Evolutionary conservation across 2,329 filamentous ascomycete species (phyloP), one percentile per base, ranked within the genome.

Genomic region (Aspergillus cejpii): DNA sequence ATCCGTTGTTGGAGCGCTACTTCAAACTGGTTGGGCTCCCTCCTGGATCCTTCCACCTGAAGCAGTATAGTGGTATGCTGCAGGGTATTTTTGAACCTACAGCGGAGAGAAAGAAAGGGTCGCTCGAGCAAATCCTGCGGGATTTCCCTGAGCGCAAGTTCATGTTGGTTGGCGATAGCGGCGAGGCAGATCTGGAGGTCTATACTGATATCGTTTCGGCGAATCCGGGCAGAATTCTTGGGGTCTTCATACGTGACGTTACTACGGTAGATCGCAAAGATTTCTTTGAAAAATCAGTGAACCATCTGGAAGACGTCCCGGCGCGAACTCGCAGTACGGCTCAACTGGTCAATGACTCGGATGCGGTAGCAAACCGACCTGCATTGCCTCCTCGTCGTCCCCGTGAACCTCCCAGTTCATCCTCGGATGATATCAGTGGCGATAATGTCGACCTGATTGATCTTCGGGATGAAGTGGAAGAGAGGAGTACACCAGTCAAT

Each of bases 61-160:
- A 98, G 66, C 88, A 94, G 54, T 98, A 98, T 66, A 87, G 81
- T 49, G 92, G 94, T 38, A 96, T 97, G 87, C 74, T 98, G 11
- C 91, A 97, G 67, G 92, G 94, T 0, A 95, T 98, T 31, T 97
- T 98, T 57, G 92, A 98, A 66, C 92, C 92, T 7, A 92, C 96
- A 0, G 89, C 91, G 0, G 94, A 98, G 67, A 77, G 91, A 46
- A 98, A 98, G 71, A 91, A 89, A 65, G 82, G 84, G 1, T 90
- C 88, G 0, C 73, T 98, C 1, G 88, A 94, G 51, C 83, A 83
- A 56, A 85, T 98, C 20, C 75, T 97, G 59, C 75, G 77, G 43
- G 94, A 98, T 63, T 98, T 98, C 55, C 92, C 92, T 0, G 78
- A 89, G 39, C 77, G 92, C 36, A 87, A 81, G 57, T 98, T 98